phyloP scores from a whole-genome alignment of 1,284 basidiomycete species.

The Paramarasmius palmivorus region DNA sequence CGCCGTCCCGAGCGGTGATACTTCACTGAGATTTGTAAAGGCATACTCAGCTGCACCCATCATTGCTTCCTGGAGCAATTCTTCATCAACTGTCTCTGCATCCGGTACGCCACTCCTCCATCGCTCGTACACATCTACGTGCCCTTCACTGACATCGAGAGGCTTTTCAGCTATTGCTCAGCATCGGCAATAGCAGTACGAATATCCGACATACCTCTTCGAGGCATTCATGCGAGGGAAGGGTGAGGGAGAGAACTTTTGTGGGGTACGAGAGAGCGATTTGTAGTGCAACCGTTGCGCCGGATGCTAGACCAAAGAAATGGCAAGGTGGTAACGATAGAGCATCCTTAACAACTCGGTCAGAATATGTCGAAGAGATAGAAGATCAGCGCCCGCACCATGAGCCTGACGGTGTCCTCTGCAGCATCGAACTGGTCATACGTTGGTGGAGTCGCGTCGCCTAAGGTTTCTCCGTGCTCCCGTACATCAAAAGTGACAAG shows the following conservation, averaged over 20 bases:
- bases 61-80: slow-evolving; percentile 7
- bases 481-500: slow-evolving; percentile 15
- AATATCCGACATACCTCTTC: slow-evolving; percentile 8
- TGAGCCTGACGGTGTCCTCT: slow-evolving; percentile 12
- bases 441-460: slow-evolving; percentile 2
- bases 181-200: not conserved
- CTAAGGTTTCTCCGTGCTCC: slow-evolving; percentile 14
- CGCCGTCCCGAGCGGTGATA: slow-evolving; percentile 4
- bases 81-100: slow-evolving; percentile 3
- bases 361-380: no score
- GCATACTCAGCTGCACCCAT: slow-evolving; percentile 9
- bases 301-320: slow-evolving; percentile 12
- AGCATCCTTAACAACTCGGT: slow-evolving; percentile 6
- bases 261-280: slow-evolving; percentile 14
- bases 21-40: slow-evolving; percentile 4
- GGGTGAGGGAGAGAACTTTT: slow-evolving; percentile 10
- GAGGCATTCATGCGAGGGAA: slow-evolving; percentile 14
- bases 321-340: slow-evolving; percentile 15
- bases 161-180: not conserved
- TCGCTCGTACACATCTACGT: slow-evolving; percentile 5
- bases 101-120: slow-evolving; percentile 7
- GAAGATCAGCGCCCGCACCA: slow-evolving; percentile 8
- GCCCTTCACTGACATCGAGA: slow-evolving; percentile 6
- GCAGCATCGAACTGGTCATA: slow-evolving; percentile 15
- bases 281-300: slow-evolving; percentile 12